Base-by-base conservation (phyloP, 345 rosid species). In the Moricandia moricandioides region DNA sequence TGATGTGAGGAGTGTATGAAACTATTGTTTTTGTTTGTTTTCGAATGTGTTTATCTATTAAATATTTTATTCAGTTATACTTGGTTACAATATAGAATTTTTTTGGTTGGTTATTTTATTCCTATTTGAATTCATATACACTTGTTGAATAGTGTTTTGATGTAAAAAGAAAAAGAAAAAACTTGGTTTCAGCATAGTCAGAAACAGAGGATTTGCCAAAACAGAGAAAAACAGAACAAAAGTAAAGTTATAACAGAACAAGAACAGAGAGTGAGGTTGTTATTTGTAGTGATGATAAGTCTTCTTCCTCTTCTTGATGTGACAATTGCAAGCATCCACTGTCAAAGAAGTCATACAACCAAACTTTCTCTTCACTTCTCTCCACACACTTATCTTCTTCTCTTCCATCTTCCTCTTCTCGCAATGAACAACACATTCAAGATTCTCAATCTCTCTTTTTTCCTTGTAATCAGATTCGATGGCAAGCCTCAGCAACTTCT, bases 311-410 rank as follows among this genome's bases (percentile, higher is more conserved):
- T 87, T 88, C 85, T 85, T 86, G 66, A 74, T 80, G 6, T 84
- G 97, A 73, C 81, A 88, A 61, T 83, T 75, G 39, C 75, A 81
- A 34, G 89, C 88, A 73, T 82, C 76, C 30, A 79, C 60, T 51
- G 77, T 83, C 35, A 37, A 69, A 63, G 80, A 70, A 43, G 75
- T 81, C 57, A 70, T 58, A 85, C 98, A 93, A 26, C 98, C 92
- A 14, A 91, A 78, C 72, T 89, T 93, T 75, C 97, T 93, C 87
- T 91, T 93, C 82, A 93, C 82, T 56, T 85, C 91, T 64, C 67
- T 83, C 98, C 98, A 93, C 78, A 86, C 76, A 73, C 86, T 86
- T 58, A 26, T 37, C 73, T 76, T 85, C 56, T 73, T 84, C 30
- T 78, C 72, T 67, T 67, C 47, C 37, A 73, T 77, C 29, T 76